Conservation (phyloP, 2,329 filamentous ascomycete species). For the Colletotrichum sp. region DNA sequence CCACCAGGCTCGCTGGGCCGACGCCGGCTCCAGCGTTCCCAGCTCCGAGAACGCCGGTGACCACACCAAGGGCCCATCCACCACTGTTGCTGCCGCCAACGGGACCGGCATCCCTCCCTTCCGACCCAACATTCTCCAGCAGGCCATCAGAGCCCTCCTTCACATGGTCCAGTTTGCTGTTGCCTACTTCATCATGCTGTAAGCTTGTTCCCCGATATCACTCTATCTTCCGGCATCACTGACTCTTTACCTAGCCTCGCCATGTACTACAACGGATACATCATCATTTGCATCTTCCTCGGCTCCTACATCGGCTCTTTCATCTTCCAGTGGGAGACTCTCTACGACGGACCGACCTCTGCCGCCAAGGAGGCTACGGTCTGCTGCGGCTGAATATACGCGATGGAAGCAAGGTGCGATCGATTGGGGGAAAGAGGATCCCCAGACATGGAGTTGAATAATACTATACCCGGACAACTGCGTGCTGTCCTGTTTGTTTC, state of each 20-base stretch:
- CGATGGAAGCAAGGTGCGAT: neutral
- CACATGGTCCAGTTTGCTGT: slow-evolving; percentile 76
- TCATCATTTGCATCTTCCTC: slow-evolving; percentile 82
- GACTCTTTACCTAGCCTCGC: slow-evolving; percentile 37
- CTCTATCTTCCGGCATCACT: neutral
- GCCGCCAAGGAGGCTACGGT: slow-evolving; percentile 42
- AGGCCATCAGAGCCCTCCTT: slow-evolving; percentile 68
- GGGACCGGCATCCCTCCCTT: slow-evolving; percentile 34
- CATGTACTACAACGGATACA: slow-evolving; percentile 72
- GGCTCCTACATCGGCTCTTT: slow-evolving; percentile 77
- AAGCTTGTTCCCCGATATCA: slow-evolving; percentile 16
- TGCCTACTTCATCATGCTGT: slow-evolving; percentile 81
- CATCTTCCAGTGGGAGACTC: slow-evolving; percentile 73
- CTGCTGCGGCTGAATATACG: slow-evolving; percentile 39
- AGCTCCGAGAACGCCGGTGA: neutral
- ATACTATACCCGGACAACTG: neutral
- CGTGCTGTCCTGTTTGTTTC: neutral
- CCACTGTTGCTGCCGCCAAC: neutral
- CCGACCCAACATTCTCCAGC: slow-evolving; percentile 68
- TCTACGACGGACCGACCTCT: slow-evolving; percentile 37
- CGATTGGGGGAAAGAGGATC: neutral
- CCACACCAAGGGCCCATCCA: neutral
- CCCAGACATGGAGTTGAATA: neutral
- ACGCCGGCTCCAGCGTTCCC: slow-evolving; percentile 16
- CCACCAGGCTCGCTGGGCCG: slow-evolving; percentile 33